These are phyloP conservation scores for Neobulgaria alba DNA, from an alignment of 2,329 filamentous ascomycete species.

Conservation along the genomic window DNA sequence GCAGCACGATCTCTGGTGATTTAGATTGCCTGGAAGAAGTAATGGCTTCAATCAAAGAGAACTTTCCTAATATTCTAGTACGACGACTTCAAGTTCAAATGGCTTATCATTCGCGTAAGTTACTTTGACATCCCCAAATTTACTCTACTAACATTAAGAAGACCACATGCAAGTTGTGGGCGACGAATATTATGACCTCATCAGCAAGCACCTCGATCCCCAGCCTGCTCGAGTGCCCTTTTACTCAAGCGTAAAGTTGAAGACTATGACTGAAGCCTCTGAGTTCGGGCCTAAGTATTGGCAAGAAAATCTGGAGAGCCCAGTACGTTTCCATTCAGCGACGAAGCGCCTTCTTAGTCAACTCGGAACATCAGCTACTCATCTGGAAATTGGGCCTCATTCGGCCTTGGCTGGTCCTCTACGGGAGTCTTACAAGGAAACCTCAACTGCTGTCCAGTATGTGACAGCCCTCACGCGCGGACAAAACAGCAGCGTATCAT, in stretches of 20 bases:
- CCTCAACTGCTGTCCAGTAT: background rate
- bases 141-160: constrained; percentile 12
- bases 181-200: constrained; percentile 15
- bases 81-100: constrained; percentile 29
- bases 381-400: constrained; percentile 28
- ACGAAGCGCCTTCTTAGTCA: background rate
- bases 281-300: background rate
- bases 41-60: constrained; percentile 8
- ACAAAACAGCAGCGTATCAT: background rate
- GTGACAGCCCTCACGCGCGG: background rate
- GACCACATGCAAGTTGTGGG: constrained; percentile 25
- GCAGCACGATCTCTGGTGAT: constrained; percentile 22
- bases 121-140: constrained; percentile 15
- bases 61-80: constrained; percentile 26
- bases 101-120: constrained; percentile 34
- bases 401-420: constrained; percentile 24
- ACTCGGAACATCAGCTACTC: background rate
- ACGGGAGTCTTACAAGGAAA: constrained; percentile 5
- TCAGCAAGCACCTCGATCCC: background rate
- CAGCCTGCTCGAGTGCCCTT: constrained; percentile 1
- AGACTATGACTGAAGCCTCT: background rate
- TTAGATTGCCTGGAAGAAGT: constrained; percentile 10
- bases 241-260: background rate
- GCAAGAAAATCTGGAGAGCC: background rate
- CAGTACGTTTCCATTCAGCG: background rate